Percentiles rank a stretch among this genome's conserved stretches.
phyloP scores from a whole-genome alignment of 2,329 filamentous ascomycete species.

The Fusarium ramigenum region DNA sequence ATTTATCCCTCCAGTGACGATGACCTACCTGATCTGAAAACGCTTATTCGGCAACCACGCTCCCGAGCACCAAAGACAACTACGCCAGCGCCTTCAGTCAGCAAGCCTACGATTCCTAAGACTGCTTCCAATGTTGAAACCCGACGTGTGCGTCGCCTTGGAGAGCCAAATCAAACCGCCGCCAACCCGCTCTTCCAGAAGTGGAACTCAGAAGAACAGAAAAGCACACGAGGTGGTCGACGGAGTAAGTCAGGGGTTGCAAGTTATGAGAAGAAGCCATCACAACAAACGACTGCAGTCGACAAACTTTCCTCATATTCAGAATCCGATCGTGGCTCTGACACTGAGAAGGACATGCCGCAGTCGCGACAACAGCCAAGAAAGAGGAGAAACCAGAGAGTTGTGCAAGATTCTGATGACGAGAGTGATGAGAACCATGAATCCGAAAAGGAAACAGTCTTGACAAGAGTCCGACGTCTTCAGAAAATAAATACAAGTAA shows the following conservation, averaged over 20 bases:
- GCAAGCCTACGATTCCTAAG: conserved; percentile 39
- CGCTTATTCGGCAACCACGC: conserved; percentile 38
- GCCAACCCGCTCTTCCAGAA: conserved; percentile 47
- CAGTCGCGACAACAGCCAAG: conserved; percentile 3
- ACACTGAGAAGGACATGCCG: conserved; percentile 19
- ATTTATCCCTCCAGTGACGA: conserved; percentile 50
- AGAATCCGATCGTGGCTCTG: background rate
- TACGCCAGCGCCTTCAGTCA: conserved; percentile 5
- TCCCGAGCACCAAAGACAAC: conserved; percentile 25
- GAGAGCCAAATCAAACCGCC: conserved; percentile 28
- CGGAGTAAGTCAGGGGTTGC: background rate
- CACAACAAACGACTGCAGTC: background rate
- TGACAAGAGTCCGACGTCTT: conserved; percentile 36
- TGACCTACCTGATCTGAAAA: conserved; percentile 53
- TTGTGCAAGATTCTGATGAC: conserved; percentile 36
- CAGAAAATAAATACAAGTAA: conserved; percentile 8
- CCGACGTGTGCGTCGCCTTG: conserved; percentile 47
- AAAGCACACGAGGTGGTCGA: background rate
- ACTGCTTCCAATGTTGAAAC: conserved; percentile 36
- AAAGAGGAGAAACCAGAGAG: conserved; percentile 12
- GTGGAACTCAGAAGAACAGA: conserved; percentile 42
- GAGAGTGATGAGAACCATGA: background rate
- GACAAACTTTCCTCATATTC: background rate
- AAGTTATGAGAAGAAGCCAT: background rate
- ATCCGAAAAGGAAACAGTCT: conserved; percentile 29